A percentile compares a stretch with the other conserved stretches of the same genome.
Evolutionary conservation across 768 basidiomycete genomes (phyloP).

Genomic region (Leccinum disarticulatum): DNA sequence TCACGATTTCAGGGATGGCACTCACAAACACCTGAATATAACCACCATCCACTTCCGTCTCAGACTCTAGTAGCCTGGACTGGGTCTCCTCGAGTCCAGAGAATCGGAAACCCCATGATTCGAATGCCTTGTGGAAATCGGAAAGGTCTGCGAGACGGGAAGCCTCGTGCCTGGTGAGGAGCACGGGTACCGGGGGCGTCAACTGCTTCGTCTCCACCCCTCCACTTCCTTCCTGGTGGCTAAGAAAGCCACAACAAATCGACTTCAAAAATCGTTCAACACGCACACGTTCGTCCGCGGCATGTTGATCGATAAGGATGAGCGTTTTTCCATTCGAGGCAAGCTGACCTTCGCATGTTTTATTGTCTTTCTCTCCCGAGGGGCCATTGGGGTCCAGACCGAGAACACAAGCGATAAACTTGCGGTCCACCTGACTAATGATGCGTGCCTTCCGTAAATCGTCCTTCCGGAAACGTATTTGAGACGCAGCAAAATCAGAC

Average conservation of each 20-base stretch:
- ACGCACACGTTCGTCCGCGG: conserved; percentile 94
- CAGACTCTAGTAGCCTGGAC: conserved; percentile 15
- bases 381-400: conserved; percentile 22
- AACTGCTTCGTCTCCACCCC: conserved; percentile 44
- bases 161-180: conserved; percentile 69
- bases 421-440: conserved; percentile 85
- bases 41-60: conserved; percentile 25
- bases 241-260: conserved; percentile 69
- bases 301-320: conserved; percentile 93
- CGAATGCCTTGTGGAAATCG: conserved; percentile 48
- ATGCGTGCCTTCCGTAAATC: conserved; percentile 59
- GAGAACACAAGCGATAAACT: conserved; percentile 82
- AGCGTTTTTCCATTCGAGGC: conserved; percentile 39
- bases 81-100: conserved; percentile 32
- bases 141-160: conserved; percentile 43
- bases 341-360: conserved; percentile 13
- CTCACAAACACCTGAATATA: conserved; percentile 68
- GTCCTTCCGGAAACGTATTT: conserved; percentile 44
- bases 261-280: conserved; percentile 80
- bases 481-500: conserved; percentile 21
- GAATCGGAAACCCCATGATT: conserved; percentile 70
- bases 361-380: conserved; percentile 15
- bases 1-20: conserved; percentile 66
- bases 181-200: conserved; percentile 54
- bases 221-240: conserved; percentile 35